phyloP scores from a whole-genome alignment of 306 rosid genomes.

The Castanospermum australe region DNA sequence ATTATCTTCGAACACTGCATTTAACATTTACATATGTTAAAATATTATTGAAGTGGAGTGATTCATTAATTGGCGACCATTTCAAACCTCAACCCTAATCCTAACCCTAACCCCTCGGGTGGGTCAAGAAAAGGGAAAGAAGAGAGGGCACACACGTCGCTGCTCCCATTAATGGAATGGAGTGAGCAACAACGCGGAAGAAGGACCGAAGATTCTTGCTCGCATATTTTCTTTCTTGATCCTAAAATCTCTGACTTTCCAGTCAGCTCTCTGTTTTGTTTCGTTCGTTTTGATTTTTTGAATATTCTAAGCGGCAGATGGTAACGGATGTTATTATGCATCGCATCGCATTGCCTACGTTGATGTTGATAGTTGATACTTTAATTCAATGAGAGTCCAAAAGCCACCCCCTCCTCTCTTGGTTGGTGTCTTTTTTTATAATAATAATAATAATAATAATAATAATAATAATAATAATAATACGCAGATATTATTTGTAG shows the following conservation, averaged over 20 bases:
- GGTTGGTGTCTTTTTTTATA: too few species aligned
- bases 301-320: not conserved
- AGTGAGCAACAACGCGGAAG: slow-evolving; percentile 50
- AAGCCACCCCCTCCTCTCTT: too few species aligned
- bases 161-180: not conserved
- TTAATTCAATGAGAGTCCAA: not conserved
- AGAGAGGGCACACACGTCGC: not conserved
- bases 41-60: too few species aligned
- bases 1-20: too few species aligned
- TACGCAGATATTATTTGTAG: too few species aligned
- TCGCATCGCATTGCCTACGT: not conserved
- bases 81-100: slow-evolving; percentile 33
- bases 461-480: too few species aligned
- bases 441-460: too few species aligned
- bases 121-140: slow-evolving; percentile 5
- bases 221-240: not conserved
- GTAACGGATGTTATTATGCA: not conserved
- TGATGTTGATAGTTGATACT: not conserved
- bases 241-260: slow-evolving; percentile 11
- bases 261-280: not conserved
- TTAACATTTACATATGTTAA: too few species aligned
- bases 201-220: slow-evolving; percentile 36
- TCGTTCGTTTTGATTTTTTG: not conserved
- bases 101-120: slow-evolving; percentile 4
- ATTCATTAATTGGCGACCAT: slow-evolving; percentile 32